Evolutionary conservation across 2,329 filamentous ascomycete species (phyloP).

Genomic region (Penicillium sp.): DNA sequence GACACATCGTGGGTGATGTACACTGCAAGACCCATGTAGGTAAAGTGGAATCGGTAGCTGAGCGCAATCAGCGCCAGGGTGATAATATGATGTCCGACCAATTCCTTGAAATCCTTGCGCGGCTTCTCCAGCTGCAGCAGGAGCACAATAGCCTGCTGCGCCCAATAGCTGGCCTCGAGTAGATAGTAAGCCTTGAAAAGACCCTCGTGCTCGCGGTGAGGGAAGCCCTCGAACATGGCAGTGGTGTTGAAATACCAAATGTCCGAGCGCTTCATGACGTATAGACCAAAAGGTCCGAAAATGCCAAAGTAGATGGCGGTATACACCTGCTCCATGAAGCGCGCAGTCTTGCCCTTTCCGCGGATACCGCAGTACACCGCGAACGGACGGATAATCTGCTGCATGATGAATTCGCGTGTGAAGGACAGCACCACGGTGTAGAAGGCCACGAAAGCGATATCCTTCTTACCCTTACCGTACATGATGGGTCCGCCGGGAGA

Average conservation of each 20-base stretch:
- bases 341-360: conserved; percentile 73
- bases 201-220: conserved; percentile 75
- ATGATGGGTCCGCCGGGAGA: conserved; percentile 54
- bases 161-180: conserved; percentile 92
- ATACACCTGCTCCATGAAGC: conserved; percentile 96
- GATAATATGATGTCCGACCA: conserved; percentile 88
- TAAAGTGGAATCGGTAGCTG: conserved; percentile 95
- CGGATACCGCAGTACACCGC: conserved; percentile 68
- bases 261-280: conserved; percentile 85
- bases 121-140: conserved; percentile 87
- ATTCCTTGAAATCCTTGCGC: conserved; percentile 90
- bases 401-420: conserved; percentile 94
- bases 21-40: conserved; percentile 87
- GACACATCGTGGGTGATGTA: conserved; percentile 94
- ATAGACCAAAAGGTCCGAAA: conserved; percentile 79
- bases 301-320: conserved; percentile 86
- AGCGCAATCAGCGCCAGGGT: conserved; percentile 78
- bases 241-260: conserved; percentile 94
- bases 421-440: conserved; percentile 89
- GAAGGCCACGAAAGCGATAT: conserved; percentile 83
- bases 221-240: conserved; percentile 87
- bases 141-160: conserved; percentile 87
- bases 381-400: conserved; percentile 75
- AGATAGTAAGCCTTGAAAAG: conserved; percentile 94
- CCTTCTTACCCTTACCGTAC: conserved; percentile 86